Conservation (phyloP, 2,329 filamentous ascomycete genomes). For the Xylariaceae sp. region DNA sequence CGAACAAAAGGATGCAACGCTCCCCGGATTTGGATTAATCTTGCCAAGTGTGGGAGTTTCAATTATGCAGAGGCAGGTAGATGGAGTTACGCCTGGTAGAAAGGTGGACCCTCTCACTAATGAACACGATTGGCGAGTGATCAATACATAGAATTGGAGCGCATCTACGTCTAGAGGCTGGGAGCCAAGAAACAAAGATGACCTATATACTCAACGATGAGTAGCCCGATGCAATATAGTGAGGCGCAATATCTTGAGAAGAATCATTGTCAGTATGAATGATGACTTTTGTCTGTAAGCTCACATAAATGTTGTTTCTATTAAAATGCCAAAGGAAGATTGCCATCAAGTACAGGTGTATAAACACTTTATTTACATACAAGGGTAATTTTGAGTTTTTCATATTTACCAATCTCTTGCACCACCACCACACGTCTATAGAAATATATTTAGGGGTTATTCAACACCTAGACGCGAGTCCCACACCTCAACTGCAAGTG, state of each 20-base stretch:
- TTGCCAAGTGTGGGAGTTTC: not conserved
- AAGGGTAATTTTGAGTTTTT: too few relatives aligned
- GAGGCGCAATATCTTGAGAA: too few relatives aligned
- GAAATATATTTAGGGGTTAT: too few relatives aligned
- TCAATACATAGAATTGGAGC: constrained; percentile 6
- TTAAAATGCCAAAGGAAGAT: too few relatives aligned
- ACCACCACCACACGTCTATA: too few relatives aligned
- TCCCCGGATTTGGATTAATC: not conserved
- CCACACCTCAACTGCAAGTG: constrained; percentile 27
- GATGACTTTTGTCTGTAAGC: too few relatives aligned
- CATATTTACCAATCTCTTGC: too few relatives aligned
- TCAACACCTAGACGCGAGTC: not conserved
- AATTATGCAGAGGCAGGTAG: not conserved
- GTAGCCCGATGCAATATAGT: too few relatives aligned
- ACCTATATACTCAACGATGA: not conserved
- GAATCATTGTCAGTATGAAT: too few relatives aligned
- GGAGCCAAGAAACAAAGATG: constrained; percentile 8
- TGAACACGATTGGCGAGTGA: not conserved
- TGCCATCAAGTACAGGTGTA: too few relatives aligned
- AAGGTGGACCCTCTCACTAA: constrained; percentile 3
- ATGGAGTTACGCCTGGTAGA: not conserved
- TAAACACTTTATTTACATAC: too few relatives aligned
- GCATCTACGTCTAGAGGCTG: constrained; percentile 1
- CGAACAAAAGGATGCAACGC: not conserved
- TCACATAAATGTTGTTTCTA: too few relatives aligned